Evolutionary conservation across 192 early-diverging fungal species (phyloP).

Genomic region (Dissophora globulifera): DNA sequence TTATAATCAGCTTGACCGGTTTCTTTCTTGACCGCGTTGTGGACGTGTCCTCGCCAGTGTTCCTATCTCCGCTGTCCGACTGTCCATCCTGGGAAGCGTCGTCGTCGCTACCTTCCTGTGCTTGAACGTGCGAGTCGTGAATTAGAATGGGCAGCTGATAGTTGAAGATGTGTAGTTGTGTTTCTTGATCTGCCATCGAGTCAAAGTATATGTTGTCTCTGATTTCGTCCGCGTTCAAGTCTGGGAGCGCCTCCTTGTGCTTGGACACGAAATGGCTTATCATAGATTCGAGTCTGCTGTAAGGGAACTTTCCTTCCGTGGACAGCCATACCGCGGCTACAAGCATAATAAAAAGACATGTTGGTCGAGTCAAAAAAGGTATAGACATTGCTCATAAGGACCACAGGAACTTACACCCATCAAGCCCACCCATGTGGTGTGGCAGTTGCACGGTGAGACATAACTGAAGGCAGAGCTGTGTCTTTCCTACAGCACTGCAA

Average conservation of each 20-base stretch:
- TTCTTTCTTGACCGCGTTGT: constrained; percentile 56
- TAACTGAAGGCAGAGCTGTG: constrained; percentile 87
- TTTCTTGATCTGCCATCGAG: constrained; percentile 74
- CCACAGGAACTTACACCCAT: constrained; percentile 62
- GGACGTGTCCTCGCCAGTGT: too few species aligned
- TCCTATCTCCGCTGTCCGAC: too few species aligned
- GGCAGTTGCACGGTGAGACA: constrained; percentile 77
- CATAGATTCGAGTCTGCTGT: constrained; percentile 66
- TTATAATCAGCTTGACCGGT: constrained; percentile 75
- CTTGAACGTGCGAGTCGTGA: constrained; percentile 15
- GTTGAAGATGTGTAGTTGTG: constrained; percentile 75
- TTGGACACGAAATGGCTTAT: constrained; percentile 26
- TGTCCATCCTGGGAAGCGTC: not conserved
- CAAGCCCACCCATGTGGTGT: constrained; percentile 61
- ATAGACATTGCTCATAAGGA: too few species aligned
- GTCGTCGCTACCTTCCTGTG: not conserved
- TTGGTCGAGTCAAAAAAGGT: too few species aligned
- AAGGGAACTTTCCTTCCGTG: constrained; percentile 79
- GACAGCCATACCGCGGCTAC: constrained; percentile 72
- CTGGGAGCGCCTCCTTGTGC: constrained; percentile 28
- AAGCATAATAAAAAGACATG: too few species aligned
- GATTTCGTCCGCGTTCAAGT: constrained; percentile 26
- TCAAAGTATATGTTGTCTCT: constrained; percentile 70
- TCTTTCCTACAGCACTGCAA: constrained; percentile 82
- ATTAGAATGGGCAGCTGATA: constrained; percentile 78